These are phyloP conservation scores for Quercus wislizeni DNA, from an alignment of 306 rosid genomes.

Conservation along the genomic window DNA sequence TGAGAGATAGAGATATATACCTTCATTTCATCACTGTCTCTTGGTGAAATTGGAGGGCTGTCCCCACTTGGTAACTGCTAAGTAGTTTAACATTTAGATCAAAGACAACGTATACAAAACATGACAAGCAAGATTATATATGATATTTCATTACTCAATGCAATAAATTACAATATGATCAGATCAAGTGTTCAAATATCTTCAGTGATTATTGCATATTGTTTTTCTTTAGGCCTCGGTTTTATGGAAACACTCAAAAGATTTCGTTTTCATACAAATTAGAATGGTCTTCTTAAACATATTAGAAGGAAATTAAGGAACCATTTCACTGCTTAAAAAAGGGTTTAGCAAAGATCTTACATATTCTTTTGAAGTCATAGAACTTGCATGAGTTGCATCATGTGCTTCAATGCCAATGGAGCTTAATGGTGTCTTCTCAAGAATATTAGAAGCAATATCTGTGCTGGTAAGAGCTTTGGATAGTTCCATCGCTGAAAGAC, in stretches of 20 bases:
- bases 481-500: slow-evolving; percentile 84
- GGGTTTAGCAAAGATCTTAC: slow-evolving; percentile 42
- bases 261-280: slow-evolving; percentile 10
- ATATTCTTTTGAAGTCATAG: slow-evolving; percentile 47
- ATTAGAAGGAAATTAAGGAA: background rate
- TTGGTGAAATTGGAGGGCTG: slow-evolving; percentile 65
- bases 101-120: slow-evolving; percentile 18
- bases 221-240: slow-evolving; percentile 8
- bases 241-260: background rate
- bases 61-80: slow-evolving; percentile 44
- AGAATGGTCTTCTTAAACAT: background rate
- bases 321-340: slow-evolving; percentile 14
- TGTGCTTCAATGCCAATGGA: slow-evolving; percentile 27
- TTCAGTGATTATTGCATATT: background rate
- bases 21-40: slow-evolving; percentile 72
- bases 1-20: slow-evolving; percentile 33
- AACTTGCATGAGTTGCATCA: slow-evolving; percentile 30
- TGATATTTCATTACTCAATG: background rate
- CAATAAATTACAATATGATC: slow-evolving; percentile 10
- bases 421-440: slow-evolving; percentile 37
- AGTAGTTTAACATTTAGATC: slow-evolving; percentile 25
- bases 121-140: slow-evolving; percentile 4
- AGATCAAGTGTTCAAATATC: background rate
- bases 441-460: slow-evolving; percentile 31
- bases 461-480: slow-evolving; percentile 72